Evolutionary conservation across 495 filamentous ascomycete species (phyloP).

Genomic region (Penicilliopsis zonata): DNA sequence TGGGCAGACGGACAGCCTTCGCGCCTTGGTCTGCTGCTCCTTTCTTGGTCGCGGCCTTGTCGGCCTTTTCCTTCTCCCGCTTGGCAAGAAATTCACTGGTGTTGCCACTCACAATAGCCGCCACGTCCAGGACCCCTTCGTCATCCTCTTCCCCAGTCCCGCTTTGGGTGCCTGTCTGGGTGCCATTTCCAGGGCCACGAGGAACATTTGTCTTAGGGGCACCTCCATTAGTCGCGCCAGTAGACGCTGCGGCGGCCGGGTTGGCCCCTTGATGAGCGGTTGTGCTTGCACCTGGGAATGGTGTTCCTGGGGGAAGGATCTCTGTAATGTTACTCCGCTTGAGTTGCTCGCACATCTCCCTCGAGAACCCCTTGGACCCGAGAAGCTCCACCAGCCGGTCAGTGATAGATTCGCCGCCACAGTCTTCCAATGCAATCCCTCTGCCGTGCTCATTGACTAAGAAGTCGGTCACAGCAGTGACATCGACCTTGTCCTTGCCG

Average conservation of each 20-base stretch:
- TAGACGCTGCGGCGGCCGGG: constrained; percentile 42
- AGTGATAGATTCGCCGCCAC: constrained; percentile 86
- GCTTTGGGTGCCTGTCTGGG: constrained; percentile 32
- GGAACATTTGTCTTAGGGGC: constrained; percentile 23
- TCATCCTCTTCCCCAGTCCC: constrained; percentile 39
- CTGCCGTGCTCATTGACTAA: constrained; percentile 48
- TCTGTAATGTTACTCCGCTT: constrained; percentile 86
- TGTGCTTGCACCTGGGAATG: constrained; percentile 40
- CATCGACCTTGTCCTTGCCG: constrained; percentile 79
- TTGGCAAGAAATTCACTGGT: constrained; percentile 84
- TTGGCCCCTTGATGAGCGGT: constrained; percentile 43
- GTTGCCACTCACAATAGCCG: constrained; percentile 88
- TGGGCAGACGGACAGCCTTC: constrained; percentile 56
- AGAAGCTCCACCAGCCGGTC: constrained; percentile 59
- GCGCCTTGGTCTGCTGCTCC: constrained; percentile 34
- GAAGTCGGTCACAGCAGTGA: constrained; percentile 78
- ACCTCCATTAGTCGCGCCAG: constrained; percentile 30
- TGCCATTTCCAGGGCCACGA: constrained; percentile 39
- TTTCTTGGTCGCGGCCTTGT: constrained; percentile 50
- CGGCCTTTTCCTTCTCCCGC: constrained; percentile 85
- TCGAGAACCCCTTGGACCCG: constrained; percentile 53
- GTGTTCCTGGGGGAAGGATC: constrained; percentile 57
- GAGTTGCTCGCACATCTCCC: constrained; percentile 90
- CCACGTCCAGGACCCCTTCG: constrained; percentile 87
- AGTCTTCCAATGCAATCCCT: constrained; percentile 50